phyloP scores from a whole-genome alignment of 73 alveolate genomes.

The Symbiodinium pilosum region DNA sequence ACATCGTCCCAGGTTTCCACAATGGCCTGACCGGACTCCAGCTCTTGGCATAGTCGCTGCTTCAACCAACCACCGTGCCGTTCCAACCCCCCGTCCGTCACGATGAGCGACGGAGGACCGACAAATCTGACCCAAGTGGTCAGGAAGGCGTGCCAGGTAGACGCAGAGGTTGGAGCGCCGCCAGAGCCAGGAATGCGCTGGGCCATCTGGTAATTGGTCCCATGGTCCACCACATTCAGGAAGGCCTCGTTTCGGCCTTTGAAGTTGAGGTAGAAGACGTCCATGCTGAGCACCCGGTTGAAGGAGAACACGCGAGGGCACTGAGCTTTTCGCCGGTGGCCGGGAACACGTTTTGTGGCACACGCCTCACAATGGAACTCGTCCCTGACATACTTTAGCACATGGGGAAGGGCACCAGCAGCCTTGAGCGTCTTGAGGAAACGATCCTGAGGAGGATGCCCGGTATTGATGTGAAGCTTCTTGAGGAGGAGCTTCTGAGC shows the following conservation, averaged over 20 bases:
- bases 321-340: not conserved
- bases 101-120: not conserved
- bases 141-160: not conserved
- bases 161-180: not conserved
- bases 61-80: conserved; percentile 34
- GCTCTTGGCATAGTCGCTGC: not conserved
- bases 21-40: not conserved
- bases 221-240: conserved; percentile 23
- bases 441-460: not conserved
- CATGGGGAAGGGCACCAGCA: not conserved
- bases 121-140: not conserved
- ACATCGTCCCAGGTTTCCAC: not conserved
- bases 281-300: not conserved
- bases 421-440: not conserved
- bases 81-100: not conserved
- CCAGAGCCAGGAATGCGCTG: not conserved
- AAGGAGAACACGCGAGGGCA: not conserved
- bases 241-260: not conserved
- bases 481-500: not conserved
- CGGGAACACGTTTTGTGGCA: too few species aligned
- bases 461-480: conserved; percentile 3
- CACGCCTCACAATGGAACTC: not conserved
- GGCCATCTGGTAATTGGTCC: not conserved
- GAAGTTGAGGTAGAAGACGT: not conserved
- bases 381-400: not conserved